These are phyloP conservation scores for Pseudocercospora cruenta DNA, from an alignment of 2,329 filamentous ascomycete species.

Conservation along the genomic window DNA sequence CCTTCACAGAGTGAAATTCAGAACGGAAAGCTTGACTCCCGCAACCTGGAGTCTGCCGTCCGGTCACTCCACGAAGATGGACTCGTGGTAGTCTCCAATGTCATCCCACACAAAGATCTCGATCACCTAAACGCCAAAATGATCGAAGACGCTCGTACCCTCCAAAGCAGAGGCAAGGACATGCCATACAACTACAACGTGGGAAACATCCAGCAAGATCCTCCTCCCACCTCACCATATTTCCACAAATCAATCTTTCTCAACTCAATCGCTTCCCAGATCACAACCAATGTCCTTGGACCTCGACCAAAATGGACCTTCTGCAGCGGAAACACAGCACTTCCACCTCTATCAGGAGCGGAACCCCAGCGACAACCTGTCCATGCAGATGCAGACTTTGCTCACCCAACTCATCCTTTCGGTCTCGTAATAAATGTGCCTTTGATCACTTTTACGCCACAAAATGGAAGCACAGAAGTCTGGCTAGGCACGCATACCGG, in stretches of 20 bases:
- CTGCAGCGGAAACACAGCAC: slow-evolving; percentile 61
- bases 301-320: slow-evolving; percentile 61
- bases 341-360: slow-evolving; percentile 52
- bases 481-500: slow-evolving; percentile 60
- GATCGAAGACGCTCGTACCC: slow-evolving; percentile 58
- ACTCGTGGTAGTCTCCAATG: slow-evolving; percentile 60
- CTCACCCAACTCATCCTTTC: slow-evolving; percentile 59
- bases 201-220: slow-evolving; percentile 59
- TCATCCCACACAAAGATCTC: slow-evolving; percentile 55
- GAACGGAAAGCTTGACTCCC: slow-evolving; percentile 4
- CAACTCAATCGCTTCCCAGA: slow-evolving; percentile 60
- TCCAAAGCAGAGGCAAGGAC: slow-evolving; percentile 57
- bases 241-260: slow-evolving; percentile 58
- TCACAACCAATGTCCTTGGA: slow-evolving; percentile 59
- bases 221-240: slow-evolving; percentile 55
- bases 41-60: slow-evolving; percentile 23
- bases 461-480: slow-evolving; percentile 61
- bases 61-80: slow-evolving; percentile 48
- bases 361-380: slow-evolving; percentile 55
- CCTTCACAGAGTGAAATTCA: slow-evolving; percentile 18
- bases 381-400: slow-evolving; percentile 64
- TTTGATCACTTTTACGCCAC: slow-evolving; percentile 55
- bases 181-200: slow-evolving; percentile 66
- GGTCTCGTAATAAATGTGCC: slow-evolving; percentile 60
- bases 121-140: slow-evolving; percentile 63